A percentile compares a stretch with the other conserved stretches of the same genome.
Evolutionary conservation across 2,329 filamentous ascomycete genomes (phyloP).

Genomic region (Sarocladium brachiariae): DNA sequence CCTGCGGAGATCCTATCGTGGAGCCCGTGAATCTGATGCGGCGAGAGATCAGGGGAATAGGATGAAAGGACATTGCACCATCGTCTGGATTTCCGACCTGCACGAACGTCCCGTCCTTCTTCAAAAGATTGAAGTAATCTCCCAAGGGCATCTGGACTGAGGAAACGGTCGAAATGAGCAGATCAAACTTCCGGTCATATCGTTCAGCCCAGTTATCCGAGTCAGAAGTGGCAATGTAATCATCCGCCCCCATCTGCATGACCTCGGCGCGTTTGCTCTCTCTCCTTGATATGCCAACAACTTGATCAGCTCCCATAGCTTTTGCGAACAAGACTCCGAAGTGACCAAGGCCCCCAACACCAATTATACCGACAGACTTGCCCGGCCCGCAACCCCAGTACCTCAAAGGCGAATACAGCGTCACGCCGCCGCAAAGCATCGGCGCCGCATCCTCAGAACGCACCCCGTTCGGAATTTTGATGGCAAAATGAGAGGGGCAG

Average conservation of each 20-base stretch:
- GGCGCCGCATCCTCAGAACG: conserved; percentile 43
- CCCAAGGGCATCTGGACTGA: conserved; percentile 47
- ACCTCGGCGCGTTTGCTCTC: conserved; percentile 48
- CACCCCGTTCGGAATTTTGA: conserved; percentile 39
- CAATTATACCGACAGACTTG: conserved; percentile 59
- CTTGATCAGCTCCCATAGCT: conserved; percentile 56
- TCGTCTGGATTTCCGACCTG: conserved; percentile 45
- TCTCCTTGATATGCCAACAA: conserved; percentile 52
- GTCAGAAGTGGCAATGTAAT: conserved; percentile 35
- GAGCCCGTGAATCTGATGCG: conserved; percentile 41
- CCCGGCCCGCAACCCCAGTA: conserved; percentile 59
- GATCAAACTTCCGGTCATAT: conserved; percentile 44
- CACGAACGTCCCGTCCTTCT: conserved; percentile 53
- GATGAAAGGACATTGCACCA: conserved; percentile 12
- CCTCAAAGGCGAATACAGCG: conserved; percentile 56
- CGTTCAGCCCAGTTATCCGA: conserved; percentile 48
- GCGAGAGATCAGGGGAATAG: conserved; percentile 47
- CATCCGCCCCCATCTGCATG: conserved; percentile 49
- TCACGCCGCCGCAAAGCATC: conserved; percentile 66
- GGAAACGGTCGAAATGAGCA: conserved; percentile 54
- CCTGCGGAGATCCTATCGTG: conserved; percentile 40
- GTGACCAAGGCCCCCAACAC: conserved; percentile 62
- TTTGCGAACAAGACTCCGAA: conserved; percentile 63
- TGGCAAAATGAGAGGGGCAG: conserved; percentile 37
- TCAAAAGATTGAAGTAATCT: conserved; percentile 54